Evolutionary conservation across 1,284 basidiomycete genomes (phyloP).

Genomic region (Uromyces viciae-fabae): DNA sequence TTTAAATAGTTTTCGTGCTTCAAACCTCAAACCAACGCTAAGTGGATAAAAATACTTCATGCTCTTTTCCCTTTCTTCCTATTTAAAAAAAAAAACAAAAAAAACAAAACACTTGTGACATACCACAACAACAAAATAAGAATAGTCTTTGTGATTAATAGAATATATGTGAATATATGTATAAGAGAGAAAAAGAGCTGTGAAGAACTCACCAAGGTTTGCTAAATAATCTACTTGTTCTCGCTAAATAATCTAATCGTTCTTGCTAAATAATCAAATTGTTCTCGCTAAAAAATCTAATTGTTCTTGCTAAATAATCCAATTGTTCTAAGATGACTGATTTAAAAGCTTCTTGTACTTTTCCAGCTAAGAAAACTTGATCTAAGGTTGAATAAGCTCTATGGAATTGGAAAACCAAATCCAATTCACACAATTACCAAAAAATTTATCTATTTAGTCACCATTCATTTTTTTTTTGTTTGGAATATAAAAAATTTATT

Average conservation of each 20-base stretch:
- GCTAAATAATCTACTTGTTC: slow-evolving; percentile 33
- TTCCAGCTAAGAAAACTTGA: slow-evolving; percentile 97
- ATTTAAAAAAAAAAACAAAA: too few species aligned
- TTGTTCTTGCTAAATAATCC: slow-evolving; percentile 57
- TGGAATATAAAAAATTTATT: too few species aligned
- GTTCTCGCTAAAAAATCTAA: slow-evolving; percentile 7
- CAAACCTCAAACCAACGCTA: too few species aligned
- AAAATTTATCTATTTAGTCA: slow-evolving; percentile 75
- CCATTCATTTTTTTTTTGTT: too few species aligned
- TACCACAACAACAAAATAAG: too few species aligned
- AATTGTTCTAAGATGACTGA: slow-evolving; percentile 84
- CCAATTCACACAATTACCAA: slow-evolving; percentile 93
- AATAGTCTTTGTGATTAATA: too few species aligned
- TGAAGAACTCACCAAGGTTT: too few species aligned
- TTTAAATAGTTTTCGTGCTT: too few species aligned
- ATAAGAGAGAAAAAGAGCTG: not conserved
- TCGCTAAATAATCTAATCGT: not conserved
- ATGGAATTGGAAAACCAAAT: slow-evolving; percentile 98
- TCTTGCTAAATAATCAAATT: slow-evolving; percentile 26
- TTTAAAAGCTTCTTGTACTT: slow-evolving; percentile 96
- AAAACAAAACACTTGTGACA: too few species aligned
- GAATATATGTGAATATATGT: too few species aligned
- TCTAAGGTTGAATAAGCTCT: slow-evolving; percentile 95
- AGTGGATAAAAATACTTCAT: too few species aligned
- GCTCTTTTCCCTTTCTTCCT: too few species aligned